Conservation (phyloP, 148 eudicot genomes). For the Camellia japonica region DNA sequence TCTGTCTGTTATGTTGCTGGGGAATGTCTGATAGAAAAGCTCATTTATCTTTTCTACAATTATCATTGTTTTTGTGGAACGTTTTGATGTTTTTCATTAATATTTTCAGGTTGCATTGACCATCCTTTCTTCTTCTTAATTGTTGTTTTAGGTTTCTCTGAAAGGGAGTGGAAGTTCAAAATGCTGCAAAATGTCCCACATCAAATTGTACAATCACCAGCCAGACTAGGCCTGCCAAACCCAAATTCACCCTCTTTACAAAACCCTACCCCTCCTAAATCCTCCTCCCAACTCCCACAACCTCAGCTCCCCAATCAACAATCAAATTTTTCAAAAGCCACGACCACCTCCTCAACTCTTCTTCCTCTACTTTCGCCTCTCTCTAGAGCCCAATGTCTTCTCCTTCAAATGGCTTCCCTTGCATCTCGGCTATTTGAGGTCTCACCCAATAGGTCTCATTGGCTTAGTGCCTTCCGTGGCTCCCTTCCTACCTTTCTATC, state of each 20-base stretch:
- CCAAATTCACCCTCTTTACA: conserved; percentile 89
- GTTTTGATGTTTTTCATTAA: no score
- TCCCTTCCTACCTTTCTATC: conserved; percentile 75
- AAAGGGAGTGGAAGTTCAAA: conserved; percentile 19
- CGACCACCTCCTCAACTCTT: conserved; percentile 60
- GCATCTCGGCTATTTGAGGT: conserved; percentile 76
- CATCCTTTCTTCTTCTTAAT: no score
- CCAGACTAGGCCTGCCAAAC: conserved; percentile 82
- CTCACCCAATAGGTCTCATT: conserved; percentile 72
- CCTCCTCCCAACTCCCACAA: conserved; percentile 55
- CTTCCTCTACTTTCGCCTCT: conserved; percentile 90
- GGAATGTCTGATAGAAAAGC: no score
- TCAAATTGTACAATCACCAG: conserved; percentile 76
- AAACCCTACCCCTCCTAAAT: conserved; percentile 57
- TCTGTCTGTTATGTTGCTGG: no score
- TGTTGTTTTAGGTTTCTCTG: neutral
- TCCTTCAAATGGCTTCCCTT: conserved; percentile 77
- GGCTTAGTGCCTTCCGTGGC: conserved; percentile 84
- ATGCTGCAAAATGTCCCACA: conserved; percentile 51
- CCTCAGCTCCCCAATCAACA: conserved; percentile 52
- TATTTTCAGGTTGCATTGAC: no score
- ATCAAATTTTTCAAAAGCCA: conserved; percentile 30
- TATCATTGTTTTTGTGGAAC: no score
- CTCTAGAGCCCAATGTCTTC: conserved; percentile 79
- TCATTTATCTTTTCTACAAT: no score